Percentiles rank a stretch among this genome's conserved stretches.
Conservation (phyloP, 129 eudicot genomes). For the Lonicera japonica region DNA sequence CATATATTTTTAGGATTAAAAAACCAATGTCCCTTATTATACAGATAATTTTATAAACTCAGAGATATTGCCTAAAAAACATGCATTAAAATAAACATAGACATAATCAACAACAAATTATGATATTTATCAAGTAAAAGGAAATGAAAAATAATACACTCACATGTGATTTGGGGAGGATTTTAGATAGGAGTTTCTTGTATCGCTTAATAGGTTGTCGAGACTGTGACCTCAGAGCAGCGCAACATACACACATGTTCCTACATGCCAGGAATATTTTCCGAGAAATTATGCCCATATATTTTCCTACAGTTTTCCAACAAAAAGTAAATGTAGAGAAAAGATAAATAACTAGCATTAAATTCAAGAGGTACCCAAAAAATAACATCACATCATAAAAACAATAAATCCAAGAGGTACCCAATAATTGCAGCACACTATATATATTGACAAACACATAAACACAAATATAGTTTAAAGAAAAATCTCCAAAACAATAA, state of each 20-base stretch:
- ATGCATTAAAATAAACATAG: too few species aligned
- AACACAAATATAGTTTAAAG: too few species aligned
- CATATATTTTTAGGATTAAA: too few species aligned
- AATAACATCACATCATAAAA: too few species aligned
- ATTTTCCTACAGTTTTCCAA: constrained; percentile 37
- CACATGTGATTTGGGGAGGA: constrained; percentile 89
- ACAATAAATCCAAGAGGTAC: too few species aligned
- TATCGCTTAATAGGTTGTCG: constrained; percentile 92
- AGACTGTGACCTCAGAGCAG: constrained; percentile 86
- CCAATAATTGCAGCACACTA: too few species aligned
- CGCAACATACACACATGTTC: constrained; percentile 93
- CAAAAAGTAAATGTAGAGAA: constrained; percentile 31
- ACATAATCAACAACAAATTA: background rate
- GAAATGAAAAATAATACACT: constrained; percentile 23
- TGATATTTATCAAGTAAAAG: background rate
- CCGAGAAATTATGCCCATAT: constrained; percentile 89
- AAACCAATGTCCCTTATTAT: too few species aligned
- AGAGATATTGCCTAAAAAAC: too few species aligned
- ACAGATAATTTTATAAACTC: too few species aligned
- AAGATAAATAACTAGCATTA: background rate
- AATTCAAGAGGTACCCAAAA: too few species aligned
- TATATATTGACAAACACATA: too few species aligned
- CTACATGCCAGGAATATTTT: constrained; percentile 95
- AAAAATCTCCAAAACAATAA: too few species aligned
- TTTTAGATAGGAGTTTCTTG: constrained; percentile 78